Conservation (phyloP, 352 stramenopile species). For the Pythium brachiatum region DNA sequence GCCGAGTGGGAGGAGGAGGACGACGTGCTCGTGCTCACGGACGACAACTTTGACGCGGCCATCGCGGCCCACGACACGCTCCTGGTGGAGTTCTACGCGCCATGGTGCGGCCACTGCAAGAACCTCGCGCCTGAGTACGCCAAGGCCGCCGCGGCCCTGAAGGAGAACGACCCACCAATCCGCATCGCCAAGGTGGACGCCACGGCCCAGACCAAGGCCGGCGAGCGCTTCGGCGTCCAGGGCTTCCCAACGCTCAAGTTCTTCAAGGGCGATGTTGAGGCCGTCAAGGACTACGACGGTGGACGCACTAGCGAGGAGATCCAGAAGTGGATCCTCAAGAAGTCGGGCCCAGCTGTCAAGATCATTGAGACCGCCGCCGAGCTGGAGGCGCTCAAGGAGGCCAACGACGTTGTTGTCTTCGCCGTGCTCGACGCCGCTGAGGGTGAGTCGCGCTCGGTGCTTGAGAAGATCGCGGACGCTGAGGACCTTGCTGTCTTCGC, state of each 20-base stretch:
- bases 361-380: conserved; percentile 74
- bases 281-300: conserved; percentile 86
- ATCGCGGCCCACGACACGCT: conserved; percentile 81
- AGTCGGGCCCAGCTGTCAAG: conserved; percentile 86
- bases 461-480: conserved; percentile 73
- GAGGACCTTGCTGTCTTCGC: conserved; percentile 80
- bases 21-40: conserved; percentile 89
- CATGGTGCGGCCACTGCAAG: conserved; percentile 58
- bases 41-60: conserved; percentile 90
- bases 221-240: conserved; percentile 76
- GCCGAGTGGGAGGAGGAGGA: conserved; percentile 84
- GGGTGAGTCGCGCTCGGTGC: conserved; percentile 57
- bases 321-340: conserved; percentile 89
- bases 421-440: conserved; percentile 78
- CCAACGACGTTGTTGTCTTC: conserved; percentile 86
- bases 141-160: conserved; percentile 79
- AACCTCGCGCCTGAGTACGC: conserved; percentile 84
- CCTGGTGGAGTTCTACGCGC: conserved; percentile 77
- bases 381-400: conserved; percentile 72
- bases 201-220: conserved; percentile 77
- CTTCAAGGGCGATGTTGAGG: conserved; percentile 84
- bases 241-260: conserved; percentile 93
- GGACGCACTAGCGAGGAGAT: conserved; percentile 87
- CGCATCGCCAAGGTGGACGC: conserved; percentile 89
- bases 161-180: conserved; percentile 69